These are phyloP conservation scores for Micromonas commoda DNA, from an alignment of 139 green algal species.

Conservation along the genomic window DNA sequence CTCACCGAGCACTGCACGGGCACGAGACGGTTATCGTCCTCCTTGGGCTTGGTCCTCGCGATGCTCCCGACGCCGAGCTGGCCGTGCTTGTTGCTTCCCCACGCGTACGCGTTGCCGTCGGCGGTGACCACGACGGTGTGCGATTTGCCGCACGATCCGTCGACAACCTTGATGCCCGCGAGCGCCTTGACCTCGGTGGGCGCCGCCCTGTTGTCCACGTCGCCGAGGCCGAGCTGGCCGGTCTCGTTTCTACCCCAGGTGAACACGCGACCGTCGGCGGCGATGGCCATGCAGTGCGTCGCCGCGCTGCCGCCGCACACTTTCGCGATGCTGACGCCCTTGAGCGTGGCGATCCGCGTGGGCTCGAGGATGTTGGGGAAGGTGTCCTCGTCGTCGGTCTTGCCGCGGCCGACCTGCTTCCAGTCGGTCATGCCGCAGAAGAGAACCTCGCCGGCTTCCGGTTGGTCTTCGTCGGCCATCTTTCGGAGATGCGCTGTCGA, in stretches of 20 bases:
- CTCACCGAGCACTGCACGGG: background rate
- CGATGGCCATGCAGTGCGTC: constrained; percentile 61
- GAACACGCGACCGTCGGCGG: constrained; percentile 58
- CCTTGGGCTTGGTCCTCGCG: constrained; percentile 48
- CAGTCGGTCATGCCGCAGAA: constrained; percentile 70
- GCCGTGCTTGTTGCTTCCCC: constrained; percentile 71
- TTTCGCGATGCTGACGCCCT: background rate
- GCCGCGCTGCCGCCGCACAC: constrained; percentile 53
- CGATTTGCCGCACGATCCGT: constrained; percentile 10
- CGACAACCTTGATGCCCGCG: background rate
- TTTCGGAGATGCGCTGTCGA: background rate
- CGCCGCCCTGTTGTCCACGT: constrained; percentile 50
- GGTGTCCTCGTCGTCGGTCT: constrained; percentile 17
- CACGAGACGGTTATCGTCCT: constrained; percentile 21
- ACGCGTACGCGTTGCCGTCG: constrained; percentile 61
- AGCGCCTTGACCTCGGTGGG: constrained; percentile 6
- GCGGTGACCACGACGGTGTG: constrained; percentile 64
- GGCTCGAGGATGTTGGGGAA: constrained; percentile 1
- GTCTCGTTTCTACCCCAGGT: constrained; percentile 86
- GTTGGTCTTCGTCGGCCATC: background rate
- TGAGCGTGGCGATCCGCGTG: constrained; percentile 30
- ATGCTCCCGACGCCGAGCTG: constrained; percentile 65
- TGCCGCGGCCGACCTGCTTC: constrained; percentile 40
- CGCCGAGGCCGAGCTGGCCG: constrained; percentile 81
- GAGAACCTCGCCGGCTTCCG: constrained; percentile 54